Conservation (phyloP, 306 rosid genomes). For the Glycine latifolia region DNA sequence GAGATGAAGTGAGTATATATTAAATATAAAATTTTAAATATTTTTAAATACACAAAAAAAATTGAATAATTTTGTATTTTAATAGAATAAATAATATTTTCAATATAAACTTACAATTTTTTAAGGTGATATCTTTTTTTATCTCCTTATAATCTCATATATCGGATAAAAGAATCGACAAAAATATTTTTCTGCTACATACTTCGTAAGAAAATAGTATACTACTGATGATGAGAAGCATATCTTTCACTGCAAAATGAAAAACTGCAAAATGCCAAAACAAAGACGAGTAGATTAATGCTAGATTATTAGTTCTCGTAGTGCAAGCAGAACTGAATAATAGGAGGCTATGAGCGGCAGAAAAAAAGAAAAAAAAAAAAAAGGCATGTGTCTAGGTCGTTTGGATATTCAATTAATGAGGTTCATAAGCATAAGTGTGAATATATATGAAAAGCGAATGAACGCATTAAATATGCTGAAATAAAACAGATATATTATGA, state of each 20-base stretch:
- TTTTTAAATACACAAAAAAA: too few species aligned
- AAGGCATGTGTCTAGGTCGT: background rate
- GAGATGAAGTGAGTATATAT: too few species aligned
- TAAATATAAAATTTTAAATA: too few species aligned
- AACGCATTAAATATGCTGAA: conserved; percentile 8
- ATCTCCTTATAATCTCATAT: too few species aligned
- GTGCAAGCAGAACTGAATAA: background rate
- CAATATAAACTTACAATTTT: too few species aligned
- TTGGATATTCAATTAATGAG: conserved; percentile 24
- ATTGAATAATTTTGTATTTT: too few species aligned
- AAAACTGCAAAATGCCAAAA: background rate
- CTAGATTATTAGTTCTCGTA: too few species aligned
- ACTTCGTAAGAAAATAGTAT: background rate
- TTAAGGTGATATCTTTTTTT: too few species aligned
- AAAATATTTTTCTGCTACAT: background rate
- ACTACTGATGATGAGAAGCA: background rate
- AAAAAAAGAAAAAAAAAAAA: background rate
- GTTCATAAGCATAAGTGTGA: background rate
- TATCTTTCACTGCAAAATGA: background rate
- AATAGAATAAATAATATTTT: too few species aligned
- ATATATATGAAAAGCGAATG: background rate
- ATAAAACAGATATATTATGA: conserved; percentile 3
- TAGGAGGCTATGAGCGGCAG: background rate
- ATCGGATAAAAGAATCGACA: background rate
- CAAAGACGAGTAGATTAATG: too few species aligned